Evolutionary conservation across 345 rosid species (phyloP).

Genomic region (Linum tenue): DNA sequence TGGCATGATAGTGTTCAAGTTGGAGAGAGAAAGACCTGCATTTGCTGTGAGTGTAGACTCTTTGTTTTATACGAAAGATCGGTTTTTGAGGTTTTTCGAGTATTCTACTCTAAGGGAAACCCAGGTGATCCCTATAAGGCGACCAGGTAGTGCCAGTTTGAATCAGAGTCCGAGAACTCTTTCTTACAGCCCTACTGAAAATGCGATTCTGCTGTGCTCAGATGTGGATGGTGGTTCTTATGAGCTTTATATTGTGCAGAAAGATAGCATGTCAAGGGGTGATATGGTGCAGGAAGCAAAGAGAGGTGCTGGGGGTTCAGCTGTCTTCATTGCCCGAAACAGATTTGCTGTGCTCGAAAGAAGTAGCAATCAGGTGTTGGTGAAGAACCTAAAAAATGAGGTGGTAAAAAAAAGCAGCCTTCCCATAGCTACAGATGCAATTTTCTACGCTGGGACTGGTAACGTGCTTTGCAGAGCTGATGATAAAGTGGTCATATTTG

Average conservation of each 20-base stretch:
- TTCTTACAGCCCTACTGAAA: constrained; percentile 89
- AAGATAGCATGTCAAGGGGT: constrained; percentile 63
- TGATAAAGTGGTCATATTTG: constrained; percentile 74
- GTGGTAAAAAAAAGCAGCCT: constrained; percentile 66
- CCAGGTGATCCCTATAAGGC: constrained; percentile 71
- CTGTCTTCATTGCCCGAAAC: constrained; percentile 74
- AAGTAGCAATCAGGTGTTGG: constrained; percentile 71
- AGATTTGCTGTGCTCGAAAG: constrained; percentile 90
- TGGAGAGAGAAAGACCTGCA: constrained; percentile 95
- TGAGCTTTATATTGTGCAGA: constrained; percentile 75
- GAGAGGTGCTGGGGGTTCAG: constrained; percentile 78
- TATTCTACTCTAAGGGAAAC: constrained; percentile 68
- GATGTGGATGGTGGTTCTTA: constrained; percentile 92
- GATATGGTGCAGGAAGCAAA: constrained; percentile 72
- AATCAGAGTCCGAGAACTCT: constrained; percentile 87
- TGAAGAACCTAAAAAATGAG: constrained; percentile 74
- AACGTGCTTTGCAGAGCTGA: constrained; percentile 79
- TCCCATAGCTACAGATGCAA: constrained; percentile 67
- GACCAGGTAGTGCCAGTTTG: constrained; percentile 66
- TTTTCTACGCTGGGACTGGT: constrained; percentile 91
- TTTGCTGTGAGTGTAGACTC: constrained; percentile 74
- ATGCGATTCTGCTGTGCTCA: constrained; percentile 76
- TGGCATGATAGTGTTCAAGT: constrained; percentile 93
- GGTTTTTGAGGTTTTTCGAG: constrained; percentile 68
- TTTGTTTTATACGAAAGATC: constrained; percentile 69